Evolutionary conservation across 2,329 filamentous ascomycete species (phyloP).

Genomic region (Aspergillus luchuensis): DNA sequence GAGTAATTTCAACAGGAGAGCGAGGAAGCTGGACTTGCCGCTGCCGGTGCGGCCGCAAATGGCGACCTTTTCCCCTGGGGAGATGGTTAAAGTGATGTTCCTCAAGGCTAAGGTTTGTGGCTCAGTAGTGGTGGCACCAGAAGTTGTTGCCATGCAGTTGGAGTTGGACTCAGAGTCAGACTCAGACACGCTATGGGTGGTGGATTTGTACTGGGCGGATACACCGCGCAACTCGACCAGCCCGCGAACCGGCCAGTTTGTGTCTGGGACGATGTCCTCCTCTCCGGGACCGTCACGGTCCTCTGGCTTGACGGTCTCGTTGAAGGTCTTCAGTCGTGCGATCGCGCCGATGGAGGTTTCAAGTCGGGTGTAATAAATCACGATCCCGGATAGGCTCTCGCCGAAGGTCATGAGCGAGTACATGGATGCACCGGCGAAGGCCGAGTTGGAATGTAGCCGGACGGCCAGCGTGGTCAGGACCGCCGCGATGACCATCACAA

Average conservation of each 20-base stretch:
- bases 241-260: slow-evolving; percentile 1
- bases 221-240: slow-evolving; percentile 5
- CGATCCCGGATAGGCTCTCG: slow-evolving; percentile 11
- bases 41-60: slow-evolving; percentile 27
- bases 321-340: slow-evolving; percentile 9
- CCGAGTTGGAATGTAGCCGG: slow-evolving; percentile 28
- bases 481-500: slow-evolving; percentile 36
- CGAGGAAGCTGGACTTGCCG: slow-evolving; percentile 47
- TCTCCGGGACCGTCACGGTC: not conserved
- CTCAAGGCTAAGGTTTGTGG: not conserved
- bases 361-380: slow-evolving; percentile 14
- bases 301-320: slow-evolving; percentile 7
- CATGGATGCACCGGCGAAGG: slow-evolving; percentile 12
- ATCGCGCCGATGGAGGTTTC: slow-evolving; percentile 18
- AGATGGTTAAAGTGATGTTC: slow-evolving; percentile 3
- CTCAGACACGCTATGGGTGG: too few species aligned
- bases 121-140: too few species aligned
- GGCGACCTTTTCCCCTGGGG: slow-evolving; percentile 15
- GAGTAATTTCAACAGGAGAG: slow-evolving; percentile 45
- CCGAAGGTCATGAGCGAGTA: slow-evolving; percentile 16
- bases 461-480: slow-evolving; percentile 41
- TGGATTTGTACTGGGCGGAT: slow-evolving; percentile 2
- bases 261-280: slow-evolving; percentile 5
- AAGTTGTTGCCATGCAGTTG: too few species aligned
- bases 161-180: too few species aligned